A percentile compares a stretch with the other conserved stretches of the same genome.
These are phyloP conservation scores for Cordyceps tenuipes DNA, from an alignment of 2,329 filamentous ascomycete species.

Conservation along the genomic window DNA sequence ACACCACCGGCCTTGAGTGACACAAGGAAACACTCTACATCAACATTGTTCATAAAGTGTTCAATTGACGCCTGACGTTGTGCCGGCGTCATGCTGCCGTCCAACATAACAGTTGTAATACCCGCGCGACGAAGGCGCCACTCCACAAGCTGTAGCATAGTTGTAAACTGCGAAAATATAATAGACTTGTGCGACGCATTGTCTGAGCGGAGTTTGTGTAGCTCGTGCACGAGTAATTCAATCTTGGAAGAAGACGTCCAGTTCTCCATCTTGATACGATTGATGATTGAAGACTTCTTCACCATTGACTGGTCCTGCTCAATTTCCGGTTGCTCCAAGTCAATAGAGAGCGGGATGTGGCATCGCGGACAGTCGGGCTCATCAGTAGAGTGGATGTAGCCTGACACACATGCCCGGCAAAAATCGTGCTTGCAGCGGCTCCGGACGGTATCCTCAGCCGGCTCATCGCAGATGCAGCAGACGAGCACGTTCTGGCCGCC, in stretches of 20 bases:
- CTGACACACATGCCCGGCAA: slow-evolving; percentile 33
- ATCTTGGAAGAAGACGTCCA: slow-evolving; percentile 99
- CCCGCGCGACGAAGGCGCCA: slow-evolving; percentile 95
- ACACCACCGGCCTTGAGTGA: slow-evolving; percentile 95
- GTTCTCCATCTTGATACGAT: slow-evolving; percentile 96
- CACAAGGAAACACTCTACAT: slow-evolving; percentile 93
- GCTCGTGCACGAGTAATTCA: slow-evolving; percentile 87
- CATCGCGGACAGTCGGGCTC: slow-evolving; percentile 79
- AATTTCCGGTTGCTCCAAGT: slow-evolving; percentile 90
- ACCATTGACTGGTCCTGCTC: slow-evolving; percentile 80
- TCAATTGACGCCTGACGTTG: slow-evolving; percentile 91
- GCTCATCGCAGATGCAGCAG: slow-evolving; percentile 93
- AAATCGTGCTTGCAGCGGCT: slow-evolving; percentile 85
- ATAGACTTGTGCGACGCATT: slow-evolving; percentile 94
- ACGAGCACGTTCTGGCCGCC: slow-evolving; percentile 85
- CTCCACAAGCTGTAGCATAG: slow-evolving; percentile 93
- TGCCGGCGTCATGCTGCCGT: slow-evolving; percentile 92
- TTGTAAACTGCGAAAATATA: slow-evolving; percentile 95
- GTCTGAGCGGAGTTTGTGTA: slow-evolving; percentile 84
- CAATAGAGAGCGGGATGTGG: slow-evolving; percentile 82
- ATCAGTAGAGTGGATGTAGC: slow-evolving; percentile 66
- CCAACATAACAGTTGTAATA: slow-evolving; percentile 96
- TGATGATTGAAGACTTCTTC: slow-evolving; percentile 96
- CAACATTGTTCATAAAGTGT: slow-evolving; percentile 89
- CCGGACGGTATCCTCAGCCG: slow-evolving; percentile 87